Conservation (phyloP, 1,139 yeast genomes). For the Geotrichum histeridarum region DNA sequence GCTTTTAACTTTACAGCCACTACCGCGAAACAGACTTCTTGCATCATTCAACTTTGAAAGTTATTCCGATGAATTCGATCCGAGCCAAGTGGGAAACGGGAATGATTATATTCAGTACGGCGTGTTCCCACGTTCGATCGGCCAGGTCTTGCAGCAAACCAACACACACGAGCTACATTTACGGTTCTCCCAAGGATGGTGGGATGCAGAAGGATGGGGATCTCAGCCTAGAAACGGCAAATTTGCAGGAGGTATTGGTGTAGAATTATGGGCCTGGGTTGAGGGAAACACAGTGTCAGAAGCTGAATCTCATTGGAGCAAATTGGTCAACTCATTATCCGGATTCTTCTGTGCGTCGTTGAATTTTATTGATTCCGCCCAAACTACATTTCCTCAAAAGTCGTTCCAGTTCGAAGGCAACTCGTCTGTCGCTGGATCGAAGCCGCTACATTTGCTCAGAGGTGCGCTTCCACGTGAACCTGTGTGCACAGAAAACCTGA, state of each 20-base stretch:
- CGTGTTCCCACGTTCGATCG: constrained; percentile 74
- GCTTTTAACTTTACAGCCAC: constrained; percentile 55
- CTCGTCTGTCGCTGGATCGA: constrained; percentile 23
- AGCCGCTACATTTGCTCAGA: constrained; percentile 52
- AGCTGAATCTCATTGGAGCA: constrained; percentile 65
- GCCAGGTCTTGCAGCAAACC: constrained; percentile 66
- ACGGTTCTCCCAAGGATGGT: constrained; percentile 90
- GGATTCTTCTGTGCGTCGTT: constrained; percentile 95
- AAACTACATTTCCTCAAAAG: constrained; percentile 66
- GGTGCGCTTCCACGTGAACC: constrained; percentile 96
- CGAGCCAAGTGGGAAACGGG: constrained; percentile 28
- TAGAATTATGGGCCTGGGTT: constrained; percentile 83
- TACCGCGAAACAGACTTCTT: constrained; percentile 63
- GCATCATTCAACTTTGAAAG: constrained; percentile 65
- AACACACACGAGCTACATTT: constrained; percentile 72
- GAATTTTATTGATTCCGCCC: constrained; percentile 75
- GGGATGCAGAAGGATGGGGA: constrained; percentile 92
- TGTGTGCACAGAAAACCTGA: constrained; percentile 91
- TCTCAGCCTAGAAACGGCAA: constrained; percentile 66
- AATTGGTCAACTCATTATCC: constrained; percentile 68
- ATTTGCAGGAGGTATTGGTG: constrained; percentile 89
- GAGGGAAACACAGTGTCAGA: constrained; percentile 55
- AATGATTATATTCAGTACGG: constrained; percentile 48
- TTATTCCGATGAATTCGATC: constrained; percentile 46
- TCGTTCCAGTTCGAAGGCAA: constrained; percentile 38